These are phyloP conservation scores for Crotalaria pallida DNA, from an alignment of 306 rosid species.

Conservation along the genomic window DNA sequence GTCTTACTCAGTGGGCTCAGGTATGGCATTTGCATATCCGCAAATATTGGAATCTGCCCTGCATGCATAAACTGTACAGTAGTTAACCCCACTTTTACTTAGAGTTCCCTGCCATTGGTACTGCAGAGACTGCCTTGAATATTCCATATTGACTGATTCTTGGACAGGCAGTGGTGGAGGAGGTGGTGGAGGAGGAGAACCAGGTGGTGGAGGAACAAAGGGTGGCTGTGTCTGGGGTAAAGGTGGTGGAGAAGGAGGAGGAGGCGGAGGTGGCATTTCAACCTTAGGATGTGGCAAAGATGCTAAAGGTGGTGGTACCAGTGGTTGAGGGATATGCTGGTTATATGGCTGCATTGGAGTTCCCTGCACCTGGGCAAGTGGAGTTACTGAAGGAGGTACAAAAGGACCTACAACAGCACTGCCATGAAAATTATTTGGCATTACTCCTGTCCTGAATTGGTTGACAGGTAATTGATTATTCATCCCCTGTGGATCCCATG, in stretches of 20 bases:
- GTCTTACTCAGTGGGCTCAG: constrained; percentile 84
- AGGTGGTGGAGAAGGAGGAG: constrained; percentile 81
- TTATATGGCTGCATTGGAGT: constrained; percentile 61
- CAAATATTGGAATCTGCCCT: constrained; percentile 68
- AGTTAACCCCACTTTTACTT: constrained; percentile 91
- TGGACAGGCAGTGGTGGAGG: constrained; percentile 49
- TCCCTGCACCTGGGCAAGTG: constrained; percentile 76
- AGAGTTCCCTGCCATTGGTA: constrained; percentile 80
- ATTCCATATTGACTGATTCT: constrained; percentile 45
- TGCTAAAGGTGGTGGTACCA: constrained; percentile 50
- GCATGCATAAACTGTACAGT: constrained; percentile 73
- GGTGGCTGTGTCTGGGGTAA: constrained; percentile 77
- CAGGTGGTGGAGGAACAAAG: constrained; percentile 78
- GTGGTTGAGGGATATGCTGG: constrained; percentile 48
- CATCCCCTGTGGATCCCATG: constrained; percentile 73
- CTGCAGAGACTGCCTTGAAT: constrained; percentile 38
- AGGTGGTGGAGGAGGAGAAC: constrained; percentile 72
- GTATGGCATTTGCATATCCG: constrained; percentile 59
- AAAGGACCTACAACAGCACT: constrained; percentile 62
- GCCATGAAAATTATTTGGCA: constrained; percentile 52
- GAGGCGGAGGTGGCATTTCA: constrained; percentile 68
- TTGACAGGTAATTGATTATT: constrained; percentile 56
- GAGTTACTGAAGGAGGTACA: constrained; percentile 81
- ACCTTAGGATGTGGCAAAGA: constrained; percentile 71
- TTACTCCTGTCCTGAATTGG: constrained; percentile 47